Evolutionary conservation across 2,329 filamentous ascomycete species (phyloP), one percentile per base, ranked within the genome.

Genomic region (Ciborinia camelliae): DNA sequence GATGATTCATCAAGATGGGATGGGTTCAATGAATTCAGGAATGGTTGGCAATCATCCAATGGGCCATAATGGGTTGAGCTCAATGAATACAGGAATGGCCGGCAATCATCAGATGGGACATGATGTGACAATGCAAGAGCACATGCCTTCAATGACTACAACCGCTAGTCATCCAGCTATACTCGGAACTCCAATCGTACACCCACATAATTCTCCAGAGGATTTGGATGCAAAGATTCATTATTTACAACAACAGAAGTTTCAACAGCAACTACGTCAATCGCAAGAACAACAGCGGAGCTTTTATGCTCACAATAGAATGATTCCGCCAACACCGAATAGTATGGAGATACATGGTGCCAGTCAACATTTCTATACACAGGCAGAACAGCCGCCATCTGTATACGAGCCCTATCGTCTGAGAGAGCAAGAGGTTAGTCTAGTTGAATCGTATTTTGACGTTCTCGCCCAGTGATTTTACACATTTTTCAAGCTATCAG

Each of bases 291-390:
- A 87, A 67, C 82, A 73, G 55, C 68, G 69, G 30, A 82, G 81
- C 63, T 85, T 82, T 72, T 87, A 83, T 71, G 75, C 79, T 10
- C 81, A 84, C 66, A 82, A 81, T 68, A 81, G 83, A 66, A 86
- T 89, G 61, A 84, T 92, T 9, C 91, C 91, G 7, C 90, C 90
- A 2, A 95, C 91, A 18, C 91, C 91, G 0, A 91, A 90, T 74
- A 94, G 91, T 74, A 82, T 92, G 32, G 90, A 94, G 73, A 85
- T 94, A 77, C 87, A 89, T 70, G 75, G 84, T 79, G 73, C 85
- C 71, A 80, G 70, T 75, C 74, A 66, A 35, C 84, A 85, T 64
- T 87, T 81, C 69, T 92, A 88, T 73, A 80, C 86, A 47, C 81
- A 84, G 63, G 80, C 81, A 62, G 73, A 75, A 68, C 82, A 86